Evolutionary conservation across 805 yeast species (phyloP), one percentile per base, ranked within the genome.

Genomic region (Saccharomycopsis sp.): DNA sequence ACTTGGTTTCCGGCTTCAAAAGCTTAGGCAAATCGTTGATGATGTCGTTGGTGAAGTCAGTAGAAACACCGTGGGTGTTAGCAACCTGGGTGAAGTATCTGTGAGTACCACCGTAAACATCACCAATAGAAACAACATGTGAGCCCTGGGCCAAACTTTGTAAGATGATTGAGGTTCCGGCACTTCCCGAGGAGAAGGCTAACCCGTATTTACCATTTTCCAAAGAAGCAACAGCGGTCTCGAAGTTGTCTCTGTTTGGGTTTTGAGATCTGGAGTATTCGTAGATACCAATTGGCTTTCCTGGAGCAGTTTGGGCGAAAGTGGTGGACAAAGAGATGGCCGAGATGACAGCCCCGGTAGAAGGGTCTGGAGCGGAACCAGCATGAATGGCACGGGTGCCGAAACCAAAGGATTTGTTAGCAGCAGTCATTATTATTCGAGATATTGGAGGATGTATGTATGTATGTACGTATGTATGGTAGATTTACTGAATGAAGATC

Each of bases 21-120:
- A 82, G 74, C 34, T 71, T 61, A 60, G 80, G 79, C 67, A 88
- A 73, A 60, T 89, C 92, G 29, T 71, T 67, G 61, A 78, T 79
- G 66, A 89, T 76, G 70, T 86, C 78, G 64, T 80, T 81, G 53
- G 90, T 83, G 73, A 89, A 89, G 17, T 83, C 72, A 52, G 86
- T 80, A 57, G 75, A 78, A 58, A 87, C 86, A 59, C 93, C 93
- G 70, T 88, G 94, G 53, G 89, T 80, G 68, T 77, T 76, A 61
- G 93, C 96, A 54, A 89, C 96, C 70, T 86, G 81, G 69, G 96
- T 85, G 78, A 89, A 89, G 73, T 89, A 89, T 73, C 96, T 79
- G 76, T 89, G 94, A 59, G 96, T 89, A 66, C 96, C 96, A 62
- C 96, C 96, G 72, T 89, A 89, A 53, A 89, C 96, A 67, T 89